These are phyloP conservation scores for Escallonia herrerae DNA, from an alignment of 129 eudicot genomes.

Conservation along the genomic window DNA sequence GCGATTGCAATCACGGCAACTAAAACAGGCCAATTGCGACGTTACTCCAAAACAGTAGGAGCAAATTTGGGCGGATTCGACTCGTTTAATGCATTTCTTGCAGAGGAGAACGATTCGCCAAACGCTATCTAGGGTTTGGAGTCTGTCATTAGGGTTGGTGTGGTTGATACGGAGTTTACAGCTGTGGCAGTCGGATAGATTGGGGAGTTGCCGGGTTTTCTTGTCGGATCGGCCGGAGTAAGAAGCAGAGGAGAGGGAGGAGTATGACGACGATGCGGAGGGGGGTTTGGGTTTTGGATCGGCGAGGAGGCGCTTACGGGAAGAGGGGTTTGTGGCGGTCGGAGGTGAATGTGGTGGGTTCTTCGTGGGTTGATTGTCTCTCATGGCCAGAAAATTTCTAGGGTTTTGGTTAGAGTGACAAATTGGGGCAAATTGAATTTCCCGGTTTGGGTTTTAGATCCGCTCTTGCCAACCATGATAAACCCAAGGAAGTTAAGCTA, in stretches of 20 bases:
- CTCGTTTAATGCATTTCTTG: conserved; percentile 37
- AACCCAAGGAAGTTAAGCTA: too few relatives aligned
- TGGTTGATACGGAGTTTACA: conserved; percentile 43
- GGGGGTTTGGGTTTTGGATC: conserved; percentile 26
- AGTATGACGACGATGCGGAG: conserved; percentile 31
- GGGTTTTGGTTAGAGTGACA: too few relatives aligned
- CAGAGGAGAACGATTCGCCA: conserved; percentile 92
- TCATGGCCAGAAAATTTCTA: too few relatives aligned
- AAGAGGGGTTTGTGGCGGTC: not conserved
- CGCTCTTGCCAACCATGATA: too few relatives aligned
- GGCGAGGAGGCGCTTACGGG: conserved; percentile 38
- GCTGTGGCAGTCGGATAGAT: conserved; percentile 66
- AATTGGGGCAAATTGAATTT: too few relatives aligned
- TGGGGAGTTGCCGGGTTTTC: conserved; percentile 70
- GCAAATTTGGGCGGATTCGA: conserved; percentile 36
- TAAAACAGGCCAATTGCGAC: conserved; percentile 17
- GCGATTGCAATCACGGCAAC: conserved; percentile 45
- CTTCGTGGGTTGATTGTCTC: too few relatives aligned
- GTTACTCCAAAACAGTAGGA: conserved; percentile 51
- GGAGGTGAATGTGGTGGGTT: not conserved
- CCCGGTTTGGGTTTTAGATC: too few relatives aligned
- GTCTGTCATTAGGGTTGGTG: conserved; percentile 61
- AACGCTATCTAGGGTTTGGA: conserved; percentile 51
- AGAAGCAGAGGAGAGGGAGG: conserved; percentile 34
- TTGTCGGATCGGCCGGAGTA: conserved; percentile 24